Evolutionary conservation across 129 eudicot species (phyloP).

Genomic region (Escallonia herrerae): DNA sequence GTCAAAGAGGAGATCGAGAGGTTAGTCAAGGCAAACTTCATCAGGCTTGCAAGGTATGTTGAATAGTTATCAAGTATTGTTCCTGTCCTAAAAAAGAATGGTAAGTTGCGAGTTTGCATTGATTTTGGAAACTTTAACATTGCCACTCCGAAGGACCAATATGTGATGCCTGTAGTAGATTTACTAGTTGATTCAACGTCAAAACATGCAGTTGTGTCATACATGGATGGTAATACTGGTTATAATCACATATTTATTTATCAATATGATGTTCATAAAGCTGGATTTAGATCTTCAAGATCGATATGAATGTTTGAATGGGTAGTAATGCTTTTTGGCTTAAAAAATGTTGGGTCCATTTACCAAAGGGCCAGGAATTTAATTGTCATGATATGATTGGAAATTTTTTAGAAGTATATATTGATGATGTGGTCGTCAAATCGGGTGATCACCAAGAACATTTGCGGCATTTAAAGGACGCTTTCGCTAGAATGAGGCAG

Average conservation of each 20-base stretch:
- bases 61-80: neutral
- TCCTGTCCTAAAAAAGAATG: neutral
- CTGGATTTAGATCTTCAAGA: neutral
- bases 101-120: neutral
- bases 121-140: neutral
- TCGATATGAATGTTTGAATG: neutral
- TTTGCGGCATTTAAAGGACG: neutral
- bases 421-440: conserved; percentile 5
- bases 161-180: neutral
- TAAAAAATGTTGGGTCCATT: conserved; percentile 12
- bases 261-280: neutral
- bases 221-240: neutral
- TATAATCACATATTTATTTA: neutral
- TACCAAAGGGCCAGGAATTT: conserved; percentile 10
- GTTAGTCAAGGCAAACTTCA: neutral
- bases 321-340: conserved; percentile 5
- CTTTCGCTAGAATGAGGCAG: neutral
- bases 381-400: conserved; percentile 10
- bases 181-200: neutral
- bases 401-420: neutral
- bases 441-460: neutral
- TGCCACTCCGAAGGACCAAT: neutral
- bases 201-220: neutral
- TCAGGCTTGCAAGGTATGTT: neutral
- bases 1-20: neutral